Evolutionary conservation across 2,329 filamentous ascomycete genomes (phyloP).

Genomic region (Sclerotinia minor): DNA sequence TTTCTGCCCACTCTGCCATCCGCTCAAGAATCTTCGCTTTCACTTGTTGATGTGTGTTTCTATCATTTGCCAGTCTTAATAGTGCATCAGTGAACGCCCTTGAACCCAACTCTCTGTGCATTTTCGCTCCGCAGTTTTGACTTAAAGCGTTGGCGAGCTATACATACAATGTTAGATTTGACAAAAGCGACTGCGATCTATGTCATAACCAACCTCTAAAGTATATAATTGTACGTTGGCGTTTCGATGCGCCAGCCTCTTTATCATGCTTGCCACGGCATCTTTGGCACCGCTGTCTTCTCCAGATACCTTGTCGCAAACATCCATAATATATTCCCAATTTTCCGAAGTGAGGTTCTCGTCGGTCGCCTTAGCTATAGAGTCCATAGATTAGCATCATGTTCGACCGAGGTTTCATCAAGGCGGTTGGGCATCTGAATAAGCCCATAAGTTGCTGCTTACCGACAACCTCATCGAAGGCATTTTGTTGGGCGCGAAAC

Average conservation of each 20-base stretch:
- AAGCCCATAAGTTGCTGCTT: slow-evolving; percentile 41
- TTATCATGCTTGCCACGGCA: slow-evolving; percentile 71
- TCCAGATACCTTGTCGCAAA: slow-evolving; percentile 45
- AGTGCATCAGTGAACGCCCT: slow-evolving; percentile 86
- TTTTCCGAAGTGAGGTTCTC: slow-evolving; percentile 82
- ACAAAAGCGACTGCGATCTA: slow-evolving; percentile 13
- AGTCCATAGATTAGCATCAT: slow-evolving; percentile 30
- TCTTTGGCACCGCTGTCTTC: slow-evolving; percentile 57
- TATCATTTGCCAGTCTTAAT: slow-evolving; percentile 84
- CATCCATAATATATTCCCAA: slow-evolving; percentile 61
- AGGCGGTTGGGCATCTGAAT: slow-evolving; percentile 23
- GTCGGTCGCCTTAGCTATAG: slow-evolving; percentile 79
- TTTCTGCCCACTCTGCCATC: slow-evolving; percentile 94
- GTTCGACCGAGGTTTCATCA: not conserved
- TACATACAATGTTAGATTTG: slow-evolving; percentile 24
- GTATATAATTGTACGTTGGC: slow-evolving; percentile 79
- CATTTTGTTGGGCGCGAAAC: slow-evolving; percentile 65
- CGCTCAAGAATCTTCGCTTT: slow-evolving; percentile 96
- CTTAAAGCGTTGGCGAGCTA: slow-evolving; percentile 70
- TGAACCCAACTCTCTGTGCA: slow-evolving; percentile 70
- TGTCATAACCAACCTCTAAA: slow-evolving; percentile 52
- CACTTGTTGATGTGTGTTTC: slow-evolving; percentile 94
- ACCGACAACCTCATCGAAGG: slow-evolving; percentile 71
- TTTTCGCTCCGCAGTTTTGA: slow-evolving; percentile 68
- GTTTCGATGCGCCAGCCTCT: slow-evolving; percentile 71